Conservation (phyloP, 225 moss, liverwort and hornwort genomes). For the Pseudisothecium myosuroides region DNA sequence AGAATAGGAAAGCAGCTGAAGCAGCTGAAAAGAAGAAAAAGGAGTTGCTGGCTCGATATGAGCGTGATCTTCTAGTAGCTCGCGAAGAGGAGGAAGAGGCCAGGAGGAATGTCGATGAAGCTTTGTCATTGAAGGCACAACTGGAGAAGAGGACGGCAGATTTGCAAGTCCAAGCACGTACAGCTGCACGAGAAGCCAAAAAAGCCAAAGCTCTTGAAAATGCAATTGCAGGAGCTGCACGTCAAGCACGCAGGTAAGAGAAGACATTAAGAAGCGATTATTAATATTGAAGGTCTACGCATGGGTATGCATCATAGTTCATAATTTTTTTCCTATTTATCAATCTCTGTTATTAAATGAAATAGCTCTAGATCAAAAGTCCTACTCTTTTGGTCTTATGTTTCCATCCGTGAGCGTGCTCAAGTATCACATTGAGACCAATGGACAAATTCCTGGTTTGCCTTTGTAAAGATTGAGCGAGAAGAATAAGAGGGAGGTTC, state of each 20-base stretch:
- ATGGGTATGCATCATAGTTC: background rate
- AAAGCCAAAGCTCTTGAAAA: constrained; percentile 27
- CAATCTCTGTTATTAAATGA: background rate
- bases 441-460: background rate
- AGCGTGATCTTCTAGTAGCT: constrained; percentile 37
- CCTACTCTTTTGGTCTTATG: background rate
- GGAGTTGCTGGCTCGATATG: constrained; percentile 30
- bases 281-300: background rate
- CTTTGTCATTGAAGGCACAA: constrained; percentile 28
- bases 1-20: background rate
- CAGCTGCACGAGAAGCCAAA: constrained; percentile 5
- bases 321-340: background rate
- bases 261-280: background rate
- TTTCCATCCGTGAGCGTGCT: background rate
- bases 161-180: constrained; percentile 14
- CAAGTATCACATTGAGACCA: background rate
- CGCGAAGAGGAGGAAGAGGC: constrained; percentile 51
- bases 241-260: constrained; percentile 15
- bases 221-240: constrained; percentile 13
- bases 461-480: constrained; percentile 5
- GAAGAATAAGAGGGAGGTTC: constrained; percentile 3
- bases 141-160: constrained; percentile 37
- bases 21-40: constrained; percentile 43
- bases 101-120: constrained; percentile 37
- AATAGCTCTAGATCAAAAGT: background rate